Percentiles rank a stretch among this genome's conserved stretches.
These are phyloP conservation scores for Candida sp. DNA, from an alignment of 1,139 yeast species.

Conservation along the genomic window DNA sequence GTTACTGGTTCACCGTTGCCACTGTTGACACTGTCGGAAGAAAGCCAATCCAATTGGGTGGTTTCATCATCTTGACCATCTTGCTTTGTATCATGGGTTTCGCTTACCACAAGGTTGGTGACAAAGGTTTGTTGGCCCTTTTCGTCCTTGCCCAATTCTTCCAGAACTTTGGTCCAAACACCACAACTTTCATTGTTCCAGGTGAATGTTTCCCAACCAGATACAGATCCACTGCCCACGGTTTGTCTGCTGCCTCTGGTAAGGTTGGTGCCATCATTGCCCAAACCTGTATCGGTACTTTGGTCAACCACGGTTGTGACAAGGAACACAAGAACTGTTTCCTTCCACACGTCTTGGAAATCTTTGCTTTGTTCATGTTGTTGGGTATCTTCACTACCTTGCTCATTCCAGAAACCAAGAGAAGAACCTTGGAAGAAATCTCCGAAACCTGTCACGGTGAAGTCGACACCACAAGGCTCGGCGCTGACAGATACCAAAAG, in stretches of 20 bases:
- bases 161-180: conserved; percentile 94
- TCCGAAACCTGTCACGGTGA: conserved; percentile 82
- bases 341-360: conserved; percentile 92
- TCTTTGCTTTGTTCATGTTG: conserved; percentile 90
- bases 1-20: conserved; percentile 84
- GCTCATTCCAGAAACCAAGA: conserved; percentile 87
- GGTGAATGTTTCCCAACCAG: conserved; percentile 98
- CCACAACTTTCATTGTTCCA: conserved; percentile 94
- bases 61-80: conserved; percentile 70
- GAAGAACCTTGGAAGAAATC: conserved; percentile 85
- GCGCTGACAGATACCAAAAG: conserved; percentile 37
- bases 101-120: conserved; percentile 66
- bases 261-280: conserved; percentile 98
- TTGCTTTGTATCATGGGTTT: conserved; percentile 79
- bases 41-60: conserved; percentile 77
- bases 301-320: conserved; percentile 77
- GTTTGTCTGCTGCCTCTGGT: conserved; percentile 96
- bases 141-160: conserved; percentile 83
- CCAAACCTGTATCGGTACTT: conserved; percentile 87
- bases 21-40: conserved; percentile 82
- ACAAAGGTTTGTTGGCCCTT: conserved; percentile 71
- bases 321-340: conserved; percentile 65
- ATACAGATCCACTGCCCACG: conserved; percentile 98
- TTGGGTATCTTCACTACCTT: conserved; percentile 68
- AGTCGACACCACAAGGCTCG: conserved; percentile 52